Conservation (phyloP, 2,329 filamentous ascomycete species). For the Aspergillus brunneoviolaceus region DNA sequence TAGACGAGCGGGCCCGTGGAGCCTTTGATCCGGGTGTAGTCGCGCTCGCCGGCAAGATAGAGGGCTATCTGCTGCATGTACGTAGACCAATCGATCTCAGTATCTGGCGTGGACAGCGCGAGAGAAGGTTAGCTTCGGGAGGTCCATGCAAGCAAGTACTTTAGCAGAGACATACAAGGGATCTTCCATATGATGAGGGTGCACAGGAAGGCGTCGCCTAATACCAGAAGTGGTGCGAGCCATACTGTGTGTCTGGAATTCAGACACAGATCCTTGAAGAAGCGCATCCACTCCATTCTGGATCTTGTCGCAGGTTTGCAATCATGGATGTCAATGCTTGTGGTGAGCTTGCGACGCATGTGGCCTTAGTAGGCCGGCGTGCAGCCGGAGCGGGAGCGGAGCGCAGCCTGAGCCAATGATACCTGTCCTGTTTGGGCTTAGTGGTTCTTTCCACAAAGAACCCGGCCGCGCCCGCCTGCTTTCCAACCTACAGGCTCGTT, state of each 20-base stretch:
- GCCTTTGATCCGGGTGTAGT: conserved; percentile 83
- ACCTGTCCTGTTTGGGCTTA: conserved; percentile 23
- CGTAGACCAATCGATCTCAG: conserved; percentile 95
- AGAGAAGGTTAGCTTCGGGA: conserved; percentile 15
- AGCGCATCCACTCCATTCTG: conserved; percentile 35
- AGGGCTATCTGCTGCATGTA: conserved; percentile 93
- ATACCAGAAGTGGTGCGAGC: conserved; percentile 66
- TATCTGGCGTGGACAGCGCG: conserved; percentile 60
- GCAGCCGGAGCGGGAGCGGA: background rate
- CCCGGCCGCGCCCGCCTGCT: background rate
- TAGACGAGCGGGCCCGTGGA: conserved; percentile 93
- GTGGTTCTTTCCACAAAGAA: conserved; percentile 8
- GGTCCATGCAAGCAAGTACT: background rate
- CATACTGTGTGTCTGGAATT: conserved; percentile 60
- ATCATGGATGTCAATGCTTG: background rate
- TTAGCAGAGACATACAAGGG: conserved; percentile 62
- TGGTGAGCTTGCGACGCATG: conserved; percentile 9
- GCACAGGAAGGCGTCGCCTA: conserved; percentile 71
- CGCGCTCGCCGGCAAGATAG: conserved; percentile 78
- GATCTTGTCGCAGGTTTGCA: conserved; percentile 3
- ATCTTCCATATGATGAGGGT: conserved; percentile 74
- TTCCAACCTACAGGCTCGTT: background rate
- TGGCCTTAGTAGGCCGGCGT: conserved; percentile 12
- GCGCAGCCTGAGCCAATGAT: conserved; percentile 12
- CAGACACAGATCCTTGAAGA: conserved; percentile 45